Conservation (phyloP, 2,329 filamentous ascomycete genomes). For the Gremmenia infestans region DNA sequence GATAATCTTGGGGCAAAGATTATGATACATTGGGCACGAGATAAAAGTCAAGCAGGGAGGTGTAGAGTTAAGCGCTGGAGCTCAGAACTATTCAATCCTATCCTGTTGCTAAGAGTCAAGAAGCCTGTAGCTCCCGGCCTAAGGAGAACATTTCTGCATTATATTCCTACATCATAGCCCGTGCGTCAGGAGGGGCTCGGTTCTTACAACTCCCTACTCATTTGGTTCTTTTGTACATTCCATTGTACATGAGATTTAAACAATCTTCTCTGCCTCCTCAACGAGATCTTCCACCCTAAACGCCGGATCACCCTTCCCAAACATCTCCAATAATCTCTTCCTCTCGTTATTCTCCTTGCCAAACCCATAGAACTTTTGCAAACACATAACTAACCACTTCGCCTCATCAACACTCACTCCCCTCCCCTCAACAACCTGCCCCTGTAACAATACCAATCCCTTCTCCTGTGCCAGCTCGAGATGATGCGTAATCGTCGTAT, state of each 20-base stretch:
- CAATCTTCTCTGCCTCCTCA: conserved; percentile 82
- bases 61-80: too few species aligned
- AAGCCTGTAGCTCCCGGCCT: background rate
- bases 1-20: too few species aligned
- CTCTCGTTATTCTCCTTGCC: conserved; percentile 49
- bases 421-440: conserved; percentile 67
- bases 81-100: too few species aligned
- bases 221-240: background rate
- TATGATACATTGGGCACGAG: too few species aligned
- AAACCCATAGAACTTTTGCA: conserved; percentile 89
- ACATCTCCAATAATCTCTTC: conserved; percentile 74
- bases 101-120: too few species aligned
- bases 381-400: conserved; percentile 84
- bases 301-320: conserved; percentile 67
- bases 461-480: conserved; percentile 70
- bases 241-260: conserved; percentile 30
- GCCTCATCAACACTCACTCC: conserved; percentile 77
- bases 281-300: conserved; percentile 84
- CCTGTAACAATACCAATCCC: conserved; percentile 81
- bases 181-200: background rate
- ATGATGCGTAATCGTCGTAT: conserved; percentile 93
- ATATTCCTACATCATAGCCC: background rate
- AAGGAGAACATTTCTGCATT: background rate
- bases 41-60: too few species aligned
- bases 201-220: background rate